phyloP scores from a whole-genome alignment of 495 filamentous ascomycete species.

The Penicillium crystallinum region DNA sequence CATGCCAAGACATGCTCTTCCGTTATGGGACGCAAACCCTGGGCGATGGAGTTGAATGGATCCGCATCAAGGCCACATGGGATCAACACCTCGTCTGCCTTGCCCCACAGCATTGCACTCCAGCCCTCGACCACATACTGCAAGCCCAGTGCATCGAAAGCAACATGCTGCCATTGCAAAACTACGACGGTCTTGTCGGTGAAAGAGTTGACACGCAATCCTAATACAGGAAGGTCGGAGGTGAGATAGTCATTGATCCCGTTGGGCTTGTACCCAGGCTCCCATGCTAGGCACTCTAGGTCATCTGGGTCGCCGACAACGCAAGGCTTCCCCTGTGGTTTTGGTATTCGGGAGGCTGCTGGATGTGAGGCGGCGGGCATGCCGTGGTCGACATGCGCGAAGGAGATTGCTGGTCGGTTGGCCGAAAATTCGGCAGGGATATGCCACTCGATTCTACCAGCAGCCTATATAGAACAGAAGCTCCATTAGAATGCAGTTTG shows the following conservation, averaged over 20 bases:
- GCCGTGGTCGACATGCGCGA: conserved; percentile 29
- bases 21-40: conserved; percentile 1
- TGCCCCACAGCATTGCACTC: conserved; percentile 21
- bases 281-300: conserved; percentile 16
- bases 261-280: conserved; percentile 14
- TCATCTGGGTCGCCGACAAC: conserved; percentile 18
- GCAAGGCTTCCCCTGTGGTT: conserved; percentile 8
- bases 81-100: conserved; percentile 8
- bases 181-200: conserved; percentile 45
- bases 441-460: conserved; percentile 39
- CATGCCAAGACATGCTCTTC: conserved; percentile 3
- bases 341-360: conserved; percentile 23
- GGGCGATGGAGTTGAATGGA: conserved; percentile 11
- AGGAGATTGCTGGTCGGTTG: conserved; percentile 33
- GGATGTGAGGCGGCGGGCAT: conserved; percentile 28
- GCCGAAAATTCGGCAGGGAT: conserved; percentile 34
- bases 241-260: conserved; percentile 39
- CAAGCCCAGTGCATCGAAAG: conserved; percentile 20
- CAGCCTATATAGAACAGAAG: conserved; percentile 6
- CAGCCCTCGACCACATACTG: conserved; percentile 21
- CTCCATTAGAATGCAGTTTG: neutral
- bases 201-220: conserved; percentile 46
- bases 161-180: conserved; percentile 27
- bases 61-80: conserved; percentile 10
- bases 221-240: conserved; percentile 41